These are phyloP conservation scores for Amphibolis antarctica DNA, from an alignment of 106 monocot species.

Conservation along the genomic window DNA sequence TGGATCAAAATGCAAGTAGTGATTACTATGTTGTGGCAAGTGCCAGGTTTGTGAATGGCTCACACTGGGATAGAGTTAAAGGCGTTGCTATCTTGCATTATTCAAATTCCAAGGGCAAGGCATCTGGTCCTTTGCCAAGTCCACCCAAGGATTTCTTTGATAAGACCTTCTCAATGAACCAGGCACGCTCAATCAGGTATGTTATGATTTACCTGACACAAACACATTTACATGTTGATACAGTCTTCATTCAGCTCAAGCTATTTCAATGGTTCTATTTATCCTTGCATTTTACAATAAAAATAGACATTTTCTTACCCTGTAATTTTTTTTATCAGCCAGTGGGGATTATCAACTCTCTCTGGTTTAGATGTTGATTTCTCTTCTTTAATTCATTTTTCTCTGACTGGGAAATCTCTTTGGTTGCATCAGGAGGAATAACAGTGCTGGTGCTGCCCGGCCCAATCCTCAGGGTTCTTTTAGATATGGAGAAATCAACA, in stretches of 20 bases:
- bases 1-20: constrained; percentile 73
- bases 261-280: too few species aligned
- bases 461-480: constrained; percentile 86
- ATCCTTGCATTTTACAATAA: too few species aligned
- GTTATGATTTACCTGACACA: background rate
- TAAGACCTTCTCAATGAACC: constrained; percentile 66
- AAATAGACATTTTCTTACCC: too few species aligned
- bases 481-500: constrained; percentile 56
- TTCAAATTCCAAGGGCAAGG: constrained; percentile 62
- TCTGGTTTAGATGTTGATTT: too few species aligned
- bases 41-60: constrained; percentile 66
- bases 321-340: too few species aligned
- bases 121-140: constrained; percentile 61
- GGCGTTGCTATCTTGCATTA: constrained; percentile 71
- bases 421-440: constrained; percentile 39
- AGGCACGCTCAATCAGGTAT: constrained; percentile 71
- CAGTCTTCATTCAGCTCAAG: too few species aligned
- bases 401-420: background rate
- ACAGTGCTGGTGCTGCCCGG: constrained; percentile 62
- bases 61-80: constrained; percentile 45
- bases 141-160: constrained; percentile 62
- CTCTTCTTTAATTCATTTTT: background rate
- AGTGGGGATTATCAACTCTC: too few species aligned
- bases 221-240: too few species aligned
- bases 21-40: constrained; percentile 86